phyloP scores from a whole-genome alignment of 2,329 filamentous ascomycete genomes.

The Scolecobasidium constrictum region DNA sequence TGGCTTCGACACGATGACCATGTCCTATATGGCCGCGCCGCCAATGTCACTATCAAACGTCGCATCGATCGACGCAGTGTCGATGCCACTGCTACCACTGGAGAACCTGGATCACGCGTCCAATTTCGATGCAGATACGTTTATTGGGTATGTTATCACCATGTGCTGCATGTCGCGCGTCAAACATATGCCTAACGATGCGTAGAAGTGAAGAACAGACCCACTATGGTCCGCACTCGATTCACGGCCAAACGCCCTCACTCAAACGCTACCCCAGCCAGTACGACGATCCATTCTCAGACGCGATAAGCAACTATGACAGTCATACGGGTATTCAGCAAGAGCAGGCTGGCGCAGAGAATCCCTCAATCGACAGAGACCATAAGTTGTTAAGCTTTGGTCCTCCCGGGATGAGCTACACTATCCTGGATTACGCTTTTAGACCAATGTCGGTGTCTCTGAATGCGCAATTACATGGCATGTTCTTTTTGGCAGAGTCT shows the following conservation, averaged over 20 bases:
- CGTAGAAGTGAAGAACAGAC: conserved; percentile 39
- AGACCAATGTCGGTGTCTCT: conserved; percentile 54
- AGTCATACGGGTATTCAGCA: conserved; percentile 18
- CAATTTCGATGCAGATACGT: conserved; percentile 49
- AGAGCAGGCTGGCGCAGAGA: conserved; percentile 37
- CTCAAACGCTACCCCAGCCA: conserved; percentile 40
- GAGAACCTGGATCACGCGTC: conserved; percentile 48
- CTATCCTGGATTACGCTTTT: conserved; percentile 55
- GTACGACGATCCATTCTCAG: conserved; percentile 41
- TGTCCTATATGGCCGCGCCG: conserved; percentile 48
- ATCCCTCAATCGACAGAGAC: conserved; percentile 51
- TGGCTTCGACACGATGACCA: conserved; percentile 49
- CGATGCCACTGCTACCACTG: conserved; percentile 35
- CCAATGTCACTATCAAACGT: conserved; percentile 45
- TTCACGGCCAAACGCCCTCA: conserved; percentile 20
- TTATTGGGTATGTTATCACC: conserved; percentile 42
- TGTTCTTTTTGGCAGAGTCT: conserved; percentile 81
- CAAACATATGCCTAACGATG: neutral
- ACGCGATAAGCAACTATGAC: conserved; percentile 32
- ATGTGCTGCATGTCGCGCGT: neutral
- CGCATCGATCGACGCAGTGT: conserved; percentile 26
- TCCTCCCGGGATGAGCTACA: conserved; percentile 39
- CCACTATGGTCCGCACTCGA: conserved; percentile 14
- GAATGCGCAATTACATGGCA: conserved; percentile 70
- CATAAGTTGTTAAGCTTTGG: conserved; percentile 45